phyloP scores from a whole-genome alignment of 169 alveolate species.

The Eimeria acervulina region DNA sequence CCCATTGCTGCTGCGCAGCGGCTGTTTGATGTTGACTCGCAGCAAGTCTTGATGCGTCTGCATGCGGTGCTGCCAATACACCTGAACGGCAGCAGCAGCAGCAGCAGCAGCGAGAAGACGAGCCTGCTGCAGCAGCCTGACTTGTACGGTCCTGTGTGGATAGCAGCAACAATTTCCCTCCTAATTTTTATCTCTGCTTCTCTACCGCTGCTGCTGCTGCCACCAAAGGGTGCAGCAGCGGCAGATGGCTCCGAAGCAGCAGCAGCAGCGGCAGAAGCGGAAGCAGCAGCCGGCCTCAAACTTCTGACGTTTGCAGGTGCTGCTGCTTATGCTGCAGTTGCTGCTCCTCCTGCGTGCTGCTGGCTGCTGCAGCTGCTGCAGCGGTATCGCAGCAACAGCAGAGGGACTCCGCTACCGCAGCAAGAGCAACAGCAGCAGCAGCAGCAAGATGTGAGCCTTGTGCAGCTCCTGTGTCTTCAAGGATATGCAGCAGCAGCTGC shows the following conservation, averaged over 20 bases:
- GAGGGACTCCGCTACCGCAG: neutral
- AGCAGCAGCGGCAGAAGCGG: slow-evolving; percentile 39
- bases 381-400: slow-evolving; percentile 22
- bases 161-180: slow-evolving; percentile 10
- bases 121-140: slow-evolving; percentile 39
- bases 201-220: slow-evolving; percentile 39
- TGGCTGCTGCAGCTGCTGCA: slow-evolving; percentile 74
- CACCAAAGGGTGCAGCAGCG: slow-evolving; percentile 10
- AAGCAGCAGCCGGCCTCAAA: too few species aligned
- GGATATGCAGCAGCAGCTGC: slow-evolving; percentile 64
- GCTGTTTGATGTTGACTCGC: slow-evolving; percentile 26
- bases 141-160: slow-evolving; percentile 41
- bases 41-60: slow-evolving; percentile 14
- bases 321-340: too few species aligned
- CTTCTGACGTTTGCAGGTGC: too few species aligned
- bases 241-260: neutral
- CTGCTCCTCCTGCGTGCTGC: slow-evolving; percentile 8
- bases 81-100: slow-evolving; percentile 46
- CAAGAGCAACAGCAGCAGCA: slow-evolving; percentile 27
- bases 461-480: slow-evolving; percentile 32
- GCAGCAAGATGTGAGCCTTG: slow-evolving; percentile 9
- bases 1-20: slow-evolving; percentile 58
- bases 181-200: neutral
- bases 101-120: slow-evolving; percentile 38
- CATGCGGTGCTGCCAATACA: slow-evolving; percentile 48